Evolutionary conservation across 1,284 basidiomycete genomes (phyloP), one percentile per base, ranked within the genome.

Genomic region (Austroboletus novae-zelandiae): DNA sequence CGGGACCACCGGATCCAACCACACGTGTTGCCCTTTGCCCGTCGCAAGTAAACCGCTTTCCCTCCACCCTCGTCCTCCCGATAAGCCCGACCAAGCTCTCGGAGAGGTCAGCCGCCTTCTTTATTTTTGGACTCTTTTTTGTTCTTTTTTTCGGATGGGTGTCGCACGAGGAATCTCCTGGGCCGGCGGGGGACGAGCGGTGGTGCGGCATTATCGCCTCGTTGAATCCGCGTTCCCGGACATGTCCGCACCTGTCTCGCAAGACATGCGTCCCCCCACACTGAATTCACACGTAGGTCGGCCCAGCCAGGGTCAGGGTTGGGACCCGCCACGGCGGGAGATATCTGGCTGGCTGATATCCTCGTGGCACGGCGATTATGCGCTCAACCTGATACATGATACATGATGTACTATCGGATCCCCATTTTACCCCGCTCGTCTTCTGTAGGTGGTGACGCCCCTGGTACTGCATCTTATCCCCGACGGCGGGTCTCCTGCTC

Each of bases 141-240:
- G 14, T 5, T 39, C 7, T 37, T 37, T 20, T 39, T 23, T 51
- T 46, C 39, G 27, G 25, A 42, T 36, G 9, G 45, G 0, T 5
- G 31, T 44, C 15, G 17, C 47, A 58, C 56, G 58, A 57, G 61
- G 62, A 52, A 32, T 43, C 11, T 56, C 59, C 60, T 57, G 49
- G 41, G 40, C 37, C 45, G 40, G 29, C 43, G 37, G 17, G 27
- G 35, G 17, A 31, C 43, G 40, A 36, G 20, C 45, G 41, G 17
- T 47, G 51, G 53, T 41, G 51, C 51, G 59, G 14, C 7, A 13
- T 13, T 23, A 59, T 54, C 47, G 32, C 63, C 63, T 55, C 57
- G 39, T 57, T 50, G 17, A 37, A 23, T 52, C 63, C 57, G 34
- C 41, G 47, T 61, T 52, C n/a, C 20, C 18, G 37, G 20, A 23